Percentiles rank a stretch among this genome's conserved stretches.
Evolutionary conservation across 2,329 filamentous ascomycete genomes (phyloP).

Genomic region (Alternaria longipes): DNA sequence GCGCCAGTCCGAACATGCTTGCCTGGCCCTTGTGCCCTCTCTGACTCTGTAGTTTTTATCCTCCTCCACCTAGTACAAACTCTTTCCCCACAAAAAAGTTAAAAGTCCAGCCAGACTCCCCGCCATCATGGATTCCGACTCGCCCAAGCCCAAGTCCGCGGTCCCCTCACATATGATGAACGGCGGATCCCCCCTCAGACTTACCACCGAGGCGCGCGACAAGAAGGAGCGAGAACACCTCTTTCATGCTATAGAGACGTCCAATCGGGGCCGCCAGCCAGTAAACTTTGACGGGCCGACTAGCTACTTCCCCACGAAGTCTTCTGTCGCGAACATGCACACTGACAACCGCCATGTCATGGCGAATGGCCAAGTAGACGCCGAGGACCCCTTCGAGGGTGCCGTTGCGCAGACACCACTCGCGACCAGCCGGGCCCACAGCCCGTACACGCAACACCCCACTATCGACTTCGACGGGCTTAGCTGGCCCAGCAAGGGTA

Average conservation of each 20-base stretch:
- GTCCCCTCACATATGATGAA: slow-evolving; percentile 67
- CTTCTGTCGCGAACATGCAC: slow-evolving; percentile 27
- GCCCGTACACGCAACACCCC: slow-evolving; percentile 61
- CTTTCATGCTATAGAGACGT: slow-evolving; percentile 67
- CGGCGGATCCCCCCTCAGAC: slow-evolving; percentile 61
- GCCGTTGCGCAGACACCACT: slow-evolving; percentile 61
- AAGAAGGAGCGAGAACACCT: slow-evolving; percentile 65
- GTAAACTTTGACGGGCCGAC: slow-evolving; percentile 55
- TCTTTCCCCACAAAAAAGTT: neutral
- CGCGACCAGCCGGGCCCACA: slow-evolving; percentile 61
- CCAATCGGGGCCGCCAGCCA: slow-evolving; percentile 60
- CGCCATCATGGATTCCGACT: slow-evolving; percentile 54
- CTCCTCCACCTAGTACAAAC: neutral
- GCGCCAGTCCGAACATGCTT: slow-evolving; percentile 21
- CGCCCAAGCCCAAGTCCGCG: slow-evolving; percentile 60
- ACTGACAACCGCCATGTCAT: slow-evolving; percentile 27
- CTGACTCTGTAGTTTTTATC: slow-evolving; percentile 10
- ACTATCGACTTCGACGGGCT: slow-evolving; percentile 65
- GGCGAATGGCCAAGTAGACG: slow-evolving; percentile 46
- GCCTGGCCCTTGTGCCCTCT: slow-evolving; percentile 23
- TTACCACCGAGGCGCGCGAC: slow-evolving; percentile 58
- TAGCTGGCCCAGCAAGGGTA: slow-evolving; percentile 68
- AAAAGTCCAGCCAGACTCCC: slow-evolving; percentile 8
- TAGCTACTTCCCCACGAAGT: slow-evolving; percentile 41
- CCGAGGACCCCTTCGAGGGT: slow-evolving; percentile 64